phyloP scores from a whole-genome alignment of 1,284 basidiomycete genomes.

The Cryptococcus wingfieldii region DNA sequence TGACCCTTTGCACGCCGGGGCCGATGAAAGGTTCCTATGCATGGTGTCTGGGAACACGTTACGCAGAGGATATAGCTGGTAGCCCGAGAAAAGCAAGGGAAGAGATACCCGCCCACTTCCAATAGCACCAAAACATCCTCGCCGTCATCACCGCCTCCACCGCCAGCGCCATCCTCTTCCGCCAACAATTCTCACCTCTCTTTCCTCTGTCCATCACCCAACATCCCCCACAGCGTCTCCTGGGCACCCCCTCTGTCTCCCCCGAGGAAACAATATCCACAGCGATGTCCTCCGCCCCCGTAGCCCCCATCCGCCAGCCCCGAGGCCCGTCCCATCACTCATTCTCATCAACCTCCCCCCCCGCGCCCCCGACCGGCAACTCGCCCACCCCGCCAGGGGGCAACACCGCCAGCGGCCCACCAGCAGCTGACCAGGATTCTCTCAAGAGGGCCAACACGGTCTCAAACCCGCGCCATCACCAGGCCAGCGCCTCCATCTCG shows the following conservation, averaged over 20 bases:
- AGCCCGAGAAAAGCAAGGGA: background rate
- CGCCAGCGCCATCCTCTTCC: background rate
- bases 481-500: conserved; percentile 26
- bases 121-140: background rate
- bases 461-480: conserved; percentile 22
- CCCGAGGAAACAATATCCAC: background rate
- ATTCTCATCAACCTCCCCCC: conserved; percentile 9
- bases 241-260: background rate
- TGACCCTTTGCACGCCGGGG: too few species aligned
- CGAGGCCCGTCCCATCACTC: conserved; percentile 37
- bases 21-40: too few species aligned
- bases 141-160: too few species aligned
- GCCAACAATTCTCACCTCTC: background rate
- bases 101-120: background rate
- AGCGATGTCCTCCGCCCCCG: conserved; percentile 24
- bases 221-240: background rate
- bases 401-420: conserved; percentile 24
- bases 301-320: conserved; percentile 42
- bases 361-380: background rate
- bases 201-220: background rate
- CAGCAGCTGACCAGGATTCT: conserved; percentile 32
- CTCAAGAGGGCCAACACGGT: conserved; percentile 40
- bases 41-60: too few species aligned
- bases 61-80: too few species aligned
- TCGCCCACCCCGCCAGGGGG: background rate